Conservation (phyloP, 2,329 filamentous ascomycete species). For the Aspergillus japonicus region DNA sequence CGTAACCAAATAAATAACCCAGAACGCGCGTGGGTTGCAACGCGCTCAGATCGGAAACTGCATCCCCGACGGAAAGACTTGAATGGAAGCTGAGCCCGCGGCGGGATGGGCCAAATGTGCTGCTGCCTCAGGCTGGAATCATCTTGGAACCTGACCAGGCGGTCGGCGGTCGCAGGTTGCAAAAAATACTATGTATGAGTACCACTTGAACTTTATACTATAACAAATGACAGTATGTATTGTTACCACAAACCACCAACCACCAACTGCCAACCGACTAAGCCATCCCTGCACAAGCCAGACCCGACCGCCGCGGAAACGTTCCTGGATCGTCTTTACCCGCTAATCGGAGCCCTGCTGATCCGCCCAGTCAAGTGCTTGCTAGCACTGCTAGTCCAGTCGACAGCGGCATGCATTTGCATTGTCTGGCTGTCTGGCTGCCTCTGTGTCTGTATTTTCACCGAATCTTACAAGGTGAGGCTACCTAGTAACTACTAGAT, state of each 20-base stretch:
- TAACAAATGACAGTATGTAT: no score
- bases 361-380: conserved; percentile 16
- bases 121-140: neutral
- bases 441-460: neutral
- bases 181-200: no score
- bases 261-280: no score
- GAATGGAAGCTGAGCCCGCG: neutral
- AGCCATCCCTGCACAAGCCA: neutral
- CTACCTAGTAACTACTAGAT: no score
- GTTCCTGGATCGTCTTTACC: conserved; percentile 22
- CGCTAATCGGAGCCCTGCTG: conserved; percentile 19
- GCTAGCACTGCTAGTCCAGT: neutral
- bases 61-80: neutral
- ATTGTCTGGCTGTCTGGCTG: neutral
- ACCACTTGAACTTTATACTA: no score
- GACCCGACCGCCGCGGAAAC: conserved; percentile 10
- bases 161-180: no score
- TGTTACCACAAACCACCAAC: no score
- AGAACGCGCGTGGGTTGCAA: conserved; percentile 10
- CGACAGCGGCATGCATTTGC: conserved; percentile 5
- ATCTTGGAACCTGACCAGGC: no score
- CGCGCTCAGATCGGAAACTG: conserved; percentile 14
- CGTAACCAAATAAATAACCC: neutral
- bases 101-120: neutral
- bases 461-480: no score